Conservation (phyloP, 306 rosid species). For the Cucurbita argyrosperma region DNA sequence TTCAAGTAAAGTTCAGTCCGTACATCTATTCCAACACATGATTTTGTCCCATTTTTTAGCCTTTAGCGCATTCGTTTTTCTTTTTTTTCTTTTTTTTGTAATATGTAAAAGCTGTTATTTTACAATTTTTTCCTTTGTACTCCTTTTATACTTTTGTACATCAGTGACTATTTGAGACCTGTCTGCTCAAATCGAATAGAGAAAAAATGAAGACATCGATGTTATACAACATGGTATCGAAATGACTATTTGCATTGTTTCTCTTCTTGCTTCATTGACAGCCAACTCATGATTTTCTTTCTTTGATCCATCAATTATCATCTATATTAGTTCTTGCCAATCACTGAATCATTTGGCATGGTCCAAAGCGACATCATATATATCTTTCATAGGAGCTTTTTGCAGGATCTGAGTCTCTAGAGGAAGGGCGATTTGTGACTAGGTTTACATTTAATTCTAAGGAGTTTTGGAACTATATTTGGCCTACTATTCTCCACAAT, state of each 20-base stretch:
- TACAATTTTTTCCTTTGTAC: neutral
- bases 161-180: neutral
- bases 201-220: neutral
- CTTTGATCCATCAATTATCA: neutral
- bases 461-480: neutral
- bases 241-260: neutral
- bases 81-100: neutral
- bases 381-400: neutral
- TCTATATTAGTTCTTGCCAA: neutral
- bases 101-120: neutral
- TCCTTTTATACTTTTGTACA: neutral
- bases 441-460: neutral
- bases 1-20: neutral
- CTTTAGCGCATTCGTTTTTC: neutral
- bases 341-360: neutral
- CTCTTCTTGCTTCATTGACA: neutral
- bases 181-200: neutral
- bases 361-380: neutral
- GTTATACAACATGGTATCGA: neutral
- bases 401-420: neutral
- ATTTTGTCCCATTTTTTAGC: neutral
- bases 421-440: neutral
- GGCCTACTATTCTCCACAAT: neutral
- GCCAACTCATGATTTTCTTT: neutral
- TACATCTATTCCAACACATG: neutral